Percentiles rank a stretch among this genome's conserved stretches.
Conservation (phyloP, 192 early-diverging fungal species). For the Coemansia sp. region DNA sequence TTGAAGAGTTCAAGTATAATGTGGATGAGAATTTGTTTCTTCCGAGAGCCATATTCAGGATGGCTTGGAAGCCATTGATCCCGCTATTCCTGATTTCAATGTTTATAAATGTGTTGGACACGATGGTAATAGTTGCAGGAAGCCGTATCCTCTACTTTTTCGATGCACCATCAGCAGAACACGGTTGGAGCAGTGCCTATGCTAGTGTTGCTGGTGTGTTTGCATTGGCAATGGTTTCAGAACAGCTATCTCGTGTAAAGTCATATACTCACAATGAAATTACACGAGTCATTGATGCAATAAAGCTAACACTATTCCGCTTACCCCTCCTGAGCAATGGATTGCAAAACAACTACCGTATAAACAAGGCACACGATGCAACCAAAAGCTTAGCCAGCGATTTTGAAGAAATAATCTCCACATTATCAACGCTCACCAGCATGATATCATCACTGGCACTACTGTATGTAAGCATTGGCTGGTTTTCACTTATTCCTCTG, state of each 20-base stretch:
- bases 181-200: slow-evolving; percentile 18
- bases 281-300: slow-evolving; percentile 8
- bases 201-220: background rate
- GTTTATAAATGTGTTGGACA: background rate
- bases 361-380: background rate
- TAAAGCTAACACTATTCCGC: slow-evolving; percentile 29
- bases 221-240: background rate
- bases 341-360: slow-evolving; percentile 1
- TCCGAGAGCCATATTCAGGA: slow-evolving; percentile 31
- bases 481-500: slow-evolving; percentile 19
- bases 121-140: background rate
- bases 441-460: background rate
- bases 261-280: background rate
- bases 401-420: background rate
- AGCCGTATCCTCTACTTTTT: slow-evolving; percentile 24
- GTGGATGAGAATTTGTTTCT: slow-evolving; percentile 31
- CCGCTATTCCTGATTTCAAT: slow-evolving; percentile 15
- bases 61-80: slow-evolving; percentile 39
- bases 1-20: slow-evolving; percentile 35
- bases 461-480: slow-evolving; percentile 22
- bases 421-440: slow-evolving; percentile 6
- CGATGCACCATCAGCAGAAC: slow-evolving; percentile 12
- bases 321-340: slow-evolving; percentile 20
- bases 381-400: background rate
- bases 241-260: background rate